These are phyloP conservation scores for Aspergillus aculeatus DNA, from an alignment of 2,329 filamentous ascomycete genomes.

Conservation along the genomic window DNA sequence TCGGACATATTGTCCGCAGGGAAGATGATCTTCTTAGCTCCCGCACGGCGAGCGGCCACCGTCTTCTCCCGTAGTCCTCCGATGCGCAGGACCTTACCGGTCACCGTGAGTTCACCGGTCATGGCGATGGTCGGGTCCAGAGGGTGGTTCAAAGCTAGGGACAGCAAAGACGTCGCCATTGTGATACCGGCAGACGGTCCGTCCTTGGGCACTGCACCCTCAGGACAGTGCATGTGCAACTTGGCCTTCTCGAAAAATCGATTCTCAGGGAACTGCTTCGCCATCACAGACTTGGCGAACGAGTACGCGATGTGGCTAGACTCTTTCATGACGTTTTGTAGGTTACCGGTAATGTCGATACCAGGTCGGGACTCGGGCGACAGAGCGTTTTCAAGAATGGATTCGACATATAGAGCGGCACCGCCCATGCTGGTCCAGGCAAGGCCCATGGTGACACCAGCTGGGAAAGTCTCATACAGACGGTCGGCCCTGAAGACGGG, in stretches of 20 bases:
- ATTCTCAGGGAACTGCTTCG: conserved; percentile 81
- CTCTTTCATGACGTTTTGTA: conserved; percentile 98
- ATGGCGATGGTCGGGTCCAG: conserved; percentile 89
- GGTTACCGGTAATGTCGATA: conserved; percentile 88
- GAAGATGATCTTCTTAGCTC: conserved; percentile 91
- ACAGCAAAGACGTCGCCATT: conserved; percentile 92
- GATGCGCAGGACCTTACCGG: conserved; percentile 92
- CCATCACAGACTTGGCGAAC: conserved; percentile 87
- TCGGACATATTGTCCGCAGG: conserved; percentile 93
- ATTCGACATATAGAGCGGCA: conserved; percentile 94
- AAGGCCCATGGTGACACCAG: conserved; percentile 95
- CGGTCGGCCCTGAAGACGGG: conserved; percentile 94
- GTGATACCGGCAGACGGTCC: conserved; percentile 91
- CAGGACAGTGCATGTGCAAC: conserved; percentile 93
- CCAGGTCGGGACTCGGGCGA: conserved; percentile 71
- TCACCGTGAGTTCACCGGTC: conserved; percentile 96
- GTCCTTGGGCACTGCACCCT: conserved; percentile 94
- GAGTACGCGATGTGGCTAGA: conserved; percentile 94
- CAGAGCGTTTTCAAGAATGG: conserved; percentile 83
- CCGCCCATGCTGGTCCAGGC: conserved; percentile 98
- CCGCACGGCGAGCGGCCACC: conserved; percentile 86
- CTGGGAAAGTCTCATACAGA: conserved; percentile 87
- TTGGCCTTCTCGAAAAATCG: conserved; percentile 94
- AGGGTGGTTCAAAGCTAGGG: conserved; percentile 73
- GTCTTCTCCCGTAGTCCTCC: conserved; percentile 96